These are phyloP conservation scores for Fusarium lateritium DNA, from an alignment of 2,329 filamentous ascomycete species.

Conservation along the genomic window DNA sequence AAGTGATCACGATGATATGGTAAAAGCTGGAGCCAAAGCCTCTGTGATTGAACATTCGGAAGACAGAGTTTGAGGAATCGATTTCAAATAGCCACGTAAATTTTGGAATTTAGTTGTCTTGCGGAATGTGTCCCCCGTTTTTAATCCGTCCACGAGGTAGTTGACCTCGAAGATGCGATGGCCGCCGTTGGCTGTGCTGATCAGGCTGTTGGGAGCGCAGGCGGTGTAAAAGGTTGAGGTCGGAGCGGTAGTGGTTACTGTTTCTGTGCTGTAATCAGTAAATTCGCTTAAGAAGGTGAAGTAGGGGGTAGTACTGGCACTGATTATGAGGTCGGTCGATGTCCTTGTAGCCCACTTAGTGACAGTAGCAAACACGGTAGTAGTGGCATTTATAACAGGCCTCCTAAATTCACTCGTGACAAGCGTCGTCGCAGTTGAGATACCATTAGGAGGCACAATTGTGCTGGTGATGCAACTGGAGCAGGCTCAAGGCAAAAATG, in stretches of 20 bases:
- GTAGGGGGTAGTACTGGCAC: background rate
- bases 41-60: slow-evolving; percentile 44
- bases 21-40: slow-evolving; percentile 29
- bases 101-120: background rate
- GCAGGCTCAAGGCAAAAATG: background rate
- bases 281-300: background rate
- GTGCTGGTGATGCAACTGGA: background rate
- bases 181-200: background rate
- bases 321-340: background rate
- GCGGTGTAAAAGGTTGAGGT: background rate
- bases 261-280: background rate
- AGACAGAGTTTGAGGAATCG: slow-evolving; percentile 27
- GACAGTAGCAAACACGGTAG: background rate
- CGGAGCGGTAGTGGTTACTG: background rate
- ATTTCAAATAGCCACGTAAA: background rate
- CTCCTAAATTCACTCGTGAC: no score
- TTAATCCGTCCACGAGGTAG: slow-evolving; percentile 6
- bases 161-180: slow-evolving; percentile 4
- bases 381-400: background rate
- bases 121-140: background rate
- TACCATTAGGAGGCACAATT: background rate
- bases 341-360: background rate
- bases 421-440: background rate
- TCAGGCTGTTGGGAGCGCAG: background rate
- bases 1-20: slow-evolving; percentile 30